These are phyloP conservation scores for slime mould (Dictyostelium discoideum) DNA, from an alignment of 78 protist genomes.

Conservation along the genomic window dicty_2.7 NC_007089.4:6062001-6062500, in stretches of 20 bases:
- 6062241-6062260: too few relatives aligned
- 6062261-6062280: not conserved
- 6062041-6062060: not conserved
- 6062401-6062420: not conserved
- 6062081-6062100: too few relatives aligned
- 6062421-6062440: not conserved
- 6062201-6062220: too few relatives aligned
- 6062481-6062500: too few relatives aligned
- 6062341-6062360: slow-evolving; percentile 7
- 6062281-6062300: not conserved
- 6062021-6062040: not conserved
- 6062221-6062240: too few relatives aligned
- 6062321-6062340: slow-evolving; percentile 10
- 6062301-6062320: not conserved
- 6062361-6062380: not conserved
- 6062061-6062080: not conserved
- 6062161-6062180: too few relatives aligned
- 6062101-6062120: not conserved
- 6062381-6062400: not conserved
- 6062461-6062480: too few relatives aligned
- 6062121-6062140: not conserved
- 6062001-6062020: not conserved
- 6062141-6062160: too few relatives aligned
- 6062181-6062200: not conserved
- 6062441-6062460: not conserved